Percentiles rank a stretch among this genome's conserved stretches.
These are phyloP conservation scores for Yarrowia osloensis DNA, from an alignment of 805 yeast genomes.

Conservation along the genomic window DNA sequence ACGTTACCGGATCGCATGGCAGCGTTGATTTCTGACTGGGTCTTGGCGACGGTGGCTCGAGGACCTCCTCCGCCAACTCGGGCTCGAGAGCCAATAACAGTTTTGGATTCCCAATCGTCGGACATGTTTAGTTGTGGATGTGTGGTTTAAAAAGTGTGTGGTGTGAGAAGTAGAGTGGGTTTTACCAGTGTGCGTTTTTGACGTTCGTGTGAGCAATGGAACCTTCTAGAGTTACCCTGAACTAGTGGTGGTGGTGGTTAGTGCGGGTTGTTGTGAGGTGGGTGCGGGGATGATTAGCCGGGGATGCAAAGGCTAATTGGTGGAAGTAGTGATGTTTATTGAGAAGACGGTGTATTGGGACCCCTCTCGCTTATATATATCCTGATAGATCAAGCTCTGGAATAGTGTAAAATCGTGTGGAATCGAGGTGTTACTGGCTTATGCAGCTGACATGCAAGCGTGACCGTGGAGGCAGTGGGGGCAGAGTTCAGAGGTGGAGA, in stretches of 20 bases:
- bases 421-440: neutral
- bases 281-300: neutral
- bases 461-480: conserved; percentile 2
- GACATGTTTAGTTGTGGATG: conserved; percentile 34
- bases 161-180: conserved; percentile 23
- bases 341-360: neutral
- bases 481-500: neutral
- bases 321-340: neutral
- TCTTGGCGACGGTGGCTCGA: conserved; percentile 76
- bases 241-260: neutral
- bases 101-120: conserved; percentile 80
- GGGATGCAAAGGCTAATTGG: conserved; percentile 1
- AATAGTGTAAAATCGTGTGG: conserved; percentile 18
- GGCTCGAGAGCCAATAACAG: conserved; percentile 86
- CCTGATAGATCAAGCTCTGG: neutral
- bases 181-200: neutral
- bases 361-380: neutral
- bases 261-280: neutral
- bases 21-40: conserved; percentile 77
- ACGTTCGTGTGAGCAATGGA: conserved; percentile 28
- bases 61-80: conserved; percentile 89
- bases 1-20: conserved; percentile 93
- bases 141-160: neutral
- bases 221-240: conserved; percentile 30
- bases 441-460: conserved; percentile 5